Percentiles rank a stretch among this genome's conserved stretches.
These are phyloP conservation scores for Triangularia setosa DNA, from an alignment of 2,329 filamentous ascomycete species.

Conservation along the genomic window DNA sequence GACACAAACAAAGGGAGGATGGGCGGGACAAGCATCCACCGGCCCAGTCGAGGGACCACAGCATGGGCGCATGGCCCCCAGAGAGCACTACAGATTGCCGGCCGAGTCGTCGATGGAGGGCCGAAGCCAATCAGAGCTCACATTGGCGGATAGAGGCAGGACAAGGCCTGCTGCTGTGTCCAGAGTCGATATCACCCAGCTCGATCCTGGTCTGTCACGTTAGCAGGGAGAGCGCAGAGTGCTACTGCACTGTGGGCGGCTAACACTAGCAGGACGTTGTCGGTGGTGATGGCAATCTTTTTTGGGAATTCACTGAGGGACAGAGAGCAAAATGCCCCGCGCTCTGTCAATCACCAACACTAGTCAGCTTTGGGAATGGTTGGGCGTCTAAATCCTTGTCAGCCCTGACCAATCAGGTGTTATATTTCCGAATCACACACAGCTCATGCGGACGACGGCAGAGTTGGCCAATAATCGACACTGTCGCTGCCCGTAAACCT, in stretches of 20 bases:
- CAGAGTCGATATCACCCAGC: constrained; percentile 27
- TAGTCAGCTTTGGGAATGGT: constrained; percentile 32
- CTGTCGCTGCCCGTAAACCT: constrained; percentile 11
- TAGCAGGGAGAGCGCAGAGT: constrained; percentile 19
- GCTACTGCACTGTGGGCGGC: constrained; percentile 40
- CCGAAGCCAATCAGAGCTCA: constrained; percentile 27
- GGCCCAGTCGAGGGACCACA: constrained; percentile 22
- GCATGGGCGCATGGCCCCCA: constrained; percentile 20
- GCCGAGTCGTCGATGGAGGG: constrained; percentile 12
- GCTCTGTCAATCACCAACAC: constrained; percentile 24
- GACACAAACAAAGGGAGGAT: constrained; percentile 25
- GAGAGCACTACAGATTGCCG: constrained; percentile 18
- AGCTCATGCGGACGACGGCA: constrained; percentile 28
- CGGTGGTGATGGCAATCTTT: background rate
- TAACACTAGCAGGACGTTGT: constrained; percentile 27
- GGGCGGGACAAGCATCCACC: constrained; percentile 23
- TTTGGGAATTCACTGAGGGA: background rate
- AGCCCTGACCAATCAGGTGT: constrained; percentile 30
- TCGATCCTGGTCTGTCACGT: constrained; percentile 8
- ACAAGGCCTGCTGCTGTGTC: background rate
- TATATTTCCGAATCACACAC: constrained; percentile 29
- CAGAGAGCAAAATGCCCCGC: background rate
- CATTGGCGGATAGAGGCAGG: constrained; percentile 13
- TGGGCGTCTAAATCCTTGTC: constrained; percentile 39
- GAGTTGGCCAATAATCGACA: constrained; percentile 20